Evolutionary conservation across 1,284 basidiomycete species (phyloP).

Genomic region (Cutaneotrichosporon sp.): DNA sequence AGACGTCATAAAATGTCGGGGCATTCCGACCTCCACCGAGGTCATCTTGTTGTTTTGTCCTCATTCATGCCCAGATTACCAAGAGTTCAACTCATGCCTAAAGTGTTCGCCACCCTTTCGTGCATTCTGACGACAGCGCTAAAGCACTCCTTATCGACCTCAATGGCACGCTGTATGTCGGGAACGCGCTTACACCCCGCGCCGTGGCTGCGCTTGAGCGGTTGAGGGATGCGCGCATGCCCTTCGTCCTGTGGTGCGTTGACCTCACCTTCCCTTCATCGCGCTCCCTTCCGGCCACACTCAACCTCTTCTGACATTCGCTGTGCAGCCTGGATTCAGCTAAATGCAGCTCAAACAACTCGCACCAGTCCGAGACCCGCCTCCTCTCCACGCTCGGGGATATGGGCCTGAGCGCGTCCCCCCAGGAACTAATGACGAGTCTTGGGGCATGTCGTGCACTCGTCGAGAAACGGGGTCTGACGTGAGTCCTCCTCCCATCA

Average conservation of each 20-base stretch:
- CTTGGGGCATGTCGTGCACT: conserved; percentile 61
- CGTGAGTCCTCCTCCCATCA: conserved; percentile 48
- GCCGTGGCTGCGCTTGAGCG: conserved; percentile 60
- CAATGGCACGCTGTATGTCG: conserved; percentile 67
- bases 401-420: conserved; percentile 59
- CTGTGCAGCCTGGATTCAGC: background rate
- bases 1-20: background rate
- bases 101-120: background rate
- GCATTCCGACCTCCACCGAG: background rate
- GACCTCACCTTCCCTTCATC: conserved; percentile 15
- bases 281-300: background rate
- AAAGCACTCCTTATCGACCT: conserved; percentile 65
- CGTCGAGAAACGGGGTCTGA: conserved; percentile 54
- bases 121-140: conserved; percentile 12
- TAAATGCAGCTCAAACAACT: conserved; percentile 51
- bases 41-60: background rate
- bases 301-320: too few relatives aligned
- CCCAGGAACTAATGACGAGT: conserved; percentile 62
- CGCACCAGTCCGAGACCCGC: conserved; percentile 58
- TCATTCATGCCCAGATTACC: background rate
- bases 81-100: background rate
- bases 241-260: conserved; percentile 66
- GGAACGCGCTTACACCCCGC: conserved; percentile 56
- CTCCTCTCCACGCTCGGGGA: conserved; percentile 55
- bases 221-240: conserved; percentile 57